Conservation (phyloP, 306 rosid genomes). For the Urtica urens region DNA sequence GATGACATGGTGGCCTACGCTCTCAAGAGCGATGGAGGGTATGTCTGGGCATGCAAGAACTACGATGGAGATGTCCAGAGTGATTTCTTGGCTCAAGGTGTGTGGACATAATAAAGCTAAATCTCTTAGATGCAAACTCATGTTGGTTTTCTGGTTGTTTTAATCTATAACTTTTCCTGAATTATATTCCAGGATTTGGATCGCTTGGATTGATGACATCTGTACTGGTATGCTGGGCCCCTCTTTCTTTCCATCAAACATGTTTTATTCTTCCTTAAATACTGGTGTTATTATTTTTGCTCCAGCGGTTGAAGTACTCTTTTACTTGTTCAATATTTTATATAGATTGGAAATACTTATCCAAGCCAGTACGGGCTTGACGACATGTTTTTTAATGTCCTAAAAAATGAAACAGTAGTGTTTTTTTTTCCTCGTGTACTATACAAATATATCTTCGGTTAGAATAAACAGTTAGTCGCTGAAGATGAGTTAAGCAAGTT, state of each 20-base stretch:
- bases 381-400: too few species aligned
- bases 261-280: background rate
- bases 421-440: too few species aligned
- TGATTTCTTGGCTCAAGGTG: constrained; percentile 98
- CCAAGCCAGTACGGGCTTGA: too few species aligned
- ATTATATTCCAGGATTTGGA: constrained; percentile 69
- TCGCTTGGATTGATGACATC: constrained; percentile 99
- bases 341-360: too few species aligned
- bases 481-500: background rate
- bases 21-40: constrained; percentile 94
- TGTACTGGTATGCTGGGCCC: constrained; percentile 68
- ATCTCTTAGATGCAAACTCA: background rate
- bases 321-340: too few species aligned
- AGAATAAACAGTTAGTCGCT: background rate
- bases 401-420: too few species aligned
- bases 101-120: constrained; percentile 5
- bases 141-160: background rate
- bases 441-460: too few species aligned
- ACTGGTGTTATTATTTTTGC: too few species aligned
- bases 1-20: constrained; percentile 99
- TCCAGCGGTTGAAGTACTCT: too few species aligned
- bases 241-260: constrained; percentile 1
- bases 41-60: constrained; percentile 99
- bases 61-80: constrained; percentile 99
- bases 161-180: constrained; percentile 20